Conservation (phyloP, 805 yeast genomes). For the Clavispora santaluciae region DNA sequence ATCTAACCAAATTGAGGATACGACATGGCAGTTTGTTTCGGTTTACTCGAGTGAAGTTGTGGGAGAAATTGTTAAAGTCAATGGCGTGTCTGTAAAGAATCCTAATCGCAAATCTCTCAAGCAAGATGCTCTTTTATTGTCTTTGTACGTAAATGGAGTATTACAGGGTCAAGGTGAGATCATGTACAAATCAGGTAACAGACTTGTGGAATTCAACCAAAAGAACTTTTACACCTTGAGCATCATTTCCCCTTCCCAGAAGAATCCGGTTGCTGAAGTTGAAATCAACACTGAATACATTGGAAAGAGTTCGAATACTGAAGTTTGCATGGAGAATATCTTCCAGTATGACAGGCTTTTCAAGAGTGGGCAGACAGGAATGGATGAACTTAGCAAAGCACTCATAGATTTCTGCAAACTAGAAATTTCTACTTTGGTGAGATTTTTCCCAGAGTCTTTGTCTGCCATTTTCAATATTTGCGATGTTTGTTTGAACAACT, state of each 20-base stretch:
- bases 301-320: slow-evolving; percentile 63
- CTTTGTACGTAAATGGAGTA: slow-evolving; percentile 60
- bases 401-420: slow-evolving; percentile 49
- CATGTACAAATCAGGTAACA: slow-evolving; percentile 43
- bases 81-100: slow-evolving; percentile 46
- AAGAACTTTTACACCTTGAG: slow-evolving; percentile 42
- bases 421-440: slow-evolving; percentile 50
- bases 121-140: slow-evolving; percentile 52
- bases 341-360: slow-evolving; percentile 48
- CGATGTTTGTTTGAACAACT: slow-evolving; percentile 23
- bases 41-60: slow-evolving; percentile 66
- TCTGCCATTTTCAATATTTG: slow-evolving; percentile 29
- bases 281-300: slow-evolving; percentile 61
- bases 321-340: slow-evolving; percentile 48
- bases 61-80: slow-evolving; percentile 65
- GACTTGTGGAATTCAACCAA: slow-evolving; percentile 43
- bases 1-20: slow-evolving; percentile 49
- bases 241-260: slow-evolving; percentile 33
- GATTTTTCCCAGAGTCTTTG: slow-evolving; percentile 58
- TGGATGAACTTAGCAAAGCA: slow-evolving; percentile 42
- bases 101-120: slow-evolving; percentile 30
- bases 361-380: slow-evolving; percentile 36
- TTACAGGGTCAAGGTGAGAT: slow-evolving; percentile 56
- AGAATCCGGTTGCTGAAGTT: slow-evolving; percentile 38
- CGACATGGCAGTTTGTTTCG: slow-evolving; percentile 67